Evolutionary conservation across 306 rosid species (phyloP), one percentile per base, ranked within the genome.

Genomic region (Elaeagnus macrophylla): DNA sequence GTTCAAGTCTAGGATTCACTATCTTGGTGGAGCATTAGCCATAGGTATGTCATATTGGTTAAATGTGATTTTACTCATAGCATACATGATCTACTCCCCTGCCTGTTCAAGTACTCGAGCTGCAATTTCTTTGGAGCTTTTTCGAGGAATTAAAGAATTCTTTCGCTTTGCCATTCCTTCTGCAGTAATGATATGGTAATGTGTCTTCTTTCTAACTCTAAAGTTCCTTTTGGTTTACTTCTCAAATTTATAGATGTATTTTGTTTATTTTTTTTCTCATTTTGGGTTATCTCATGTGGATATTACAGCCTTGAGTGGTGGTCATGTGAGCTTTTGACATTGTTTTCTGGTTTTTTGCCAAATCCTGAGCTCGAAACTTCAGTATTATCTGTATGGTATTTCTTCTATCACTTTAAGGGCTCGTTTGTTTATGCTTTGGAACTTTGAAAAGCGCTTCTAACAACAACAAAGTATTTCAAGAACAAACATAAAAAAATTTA

Each of bases 281-380:
- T 12, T 17, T 14, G 9, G 20, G 25, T 37, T 51, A 46, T 25
- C 5, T 12, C 45, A n/a, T 39, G 25, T 55, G 40, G 44, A 45
- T 37, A 44, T 10, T 63, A 19, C 40, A 83, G 88, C 77, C 75
- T 84, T 9, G 75, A 75, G 56, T 82, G 85, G 90, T 79, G 95
- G 87, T 79, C 95, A 44, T 85, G 39, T 53, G 87, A 85, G 77
- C 67, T 85, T 48, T 76, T 82, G 18, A 54, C 70, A 17, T 56
- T 85, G 66, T 37, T 86, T 17, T 77, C 94, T 50, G 94, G 97
- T 38, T 80, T 85, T 48, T 69, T 89, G 44, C 90, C 90, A 36
- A 86, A 81, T 81, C 94, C 95, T 16, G 68, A 79, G 72, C 90
- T 89, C 47, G 90, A 86, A 67, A 80, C 95, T 54, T 86, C 94